Evolutionary conservation across 2,329 filamentous ascomycete genomes (phyloP), one percentile per base, ranked within the genome.

Genomic region (Apiospora aurea): DNA sequence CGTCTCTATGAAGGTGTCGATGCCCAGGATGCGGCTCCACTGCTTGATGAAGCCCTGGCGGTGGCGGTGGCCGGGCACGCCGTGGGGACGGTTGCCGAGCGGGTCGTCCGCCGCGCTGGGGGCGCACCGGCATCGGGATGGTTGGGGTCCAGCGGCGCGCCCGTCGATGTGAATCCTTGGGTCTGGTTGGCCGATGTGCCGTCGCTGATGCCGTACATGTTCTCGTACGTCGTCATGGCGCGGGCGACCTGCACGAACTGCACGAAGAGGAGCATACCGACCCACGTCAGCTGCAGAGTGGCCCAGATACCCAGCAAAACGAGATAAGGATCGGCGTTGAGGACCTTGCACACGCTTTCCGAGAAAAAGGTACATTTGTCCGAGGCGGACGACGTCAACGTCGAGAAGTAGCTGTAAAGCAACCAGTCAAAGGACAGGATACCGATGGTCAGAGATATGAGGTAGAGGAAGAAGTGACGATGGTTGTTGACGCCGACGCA

Each of bases 401-500:
- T 81, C n/a, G 86, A 85, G 75, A 94, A 90, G 80, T 96, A 97
- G 76, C 88, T 87, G 77, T 96, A 90, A 26, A 92, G 87, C 49
- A 98, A 80, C 80, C 88, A 90, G 75, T 97, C 89, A 75, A 95
- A 92, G 1, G 90, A 78, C 2, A 93, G 75, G 47, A 98, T 92
- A 43, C 94, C 94, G 21, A 93, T 75, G 71, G 94, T 93, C 74
- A 99, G 84, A 77, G 84, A 91, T 57, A 97, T 84, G 24, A 99
- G 88, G 80, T 98, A 99, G 69, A 98, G 85, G 78, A 98, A 93
- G 82, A 99, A 99, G 77, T 98, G 95, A 18, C 96, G 92, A 79
- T 98, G 93, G 81, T 98, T 99, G 84, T 98, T 98, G 75, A 96
- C 90, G 61, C 94, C 96, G 57, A 99, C 90, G 78, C 96, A 99